These are phyloP conservation scores for Parathielavia hyrcaniae DNA, from an alignment of 495 filamentous ascomycete species.

Conservation along the genomic window DNA sequence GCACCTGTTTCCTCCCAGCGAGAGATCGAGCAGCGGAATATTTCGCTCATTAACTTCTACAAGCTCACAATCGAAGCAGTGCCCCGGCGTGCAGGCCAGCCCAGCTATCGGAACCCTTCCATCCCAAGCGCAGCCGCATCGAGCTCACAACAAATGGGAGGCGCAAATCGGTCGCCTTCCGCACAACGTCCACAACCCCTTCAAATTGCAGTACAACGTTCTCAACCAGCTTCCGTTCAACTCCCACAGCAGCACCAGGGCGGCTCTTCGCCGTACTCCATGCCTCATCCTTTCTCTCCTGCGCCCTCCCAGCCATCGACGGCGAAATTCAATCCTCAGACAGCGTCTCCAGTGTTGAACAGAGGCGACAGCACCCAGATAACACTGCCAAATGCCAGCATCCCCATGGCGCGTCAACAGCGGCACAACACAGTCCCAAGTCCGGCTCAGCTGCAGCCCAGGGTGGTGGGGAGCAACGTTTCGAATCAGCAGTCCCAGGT, in stretches of 20 bases:
- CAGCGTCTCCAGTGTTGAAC: background rate
- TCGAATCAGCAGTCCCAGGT: constrained; percentile 18
- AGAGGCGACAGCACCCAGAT: background rate
- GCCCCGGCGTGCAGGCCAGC: background rate
- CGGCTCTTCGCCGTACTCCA: background rate
- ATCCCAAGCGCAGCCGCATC: background rate
- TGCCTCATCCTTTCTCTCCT: background rate
- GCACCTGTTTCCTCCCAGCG: background rate
- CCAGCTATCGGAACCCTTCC: constrained; percentile 2
- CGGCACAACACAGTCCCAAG: background rate
- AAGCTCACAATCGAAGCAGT: background rate
- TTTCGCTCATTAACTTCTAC: constrained; percentile 12
- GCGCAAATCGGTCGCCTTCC: too few species aligned
- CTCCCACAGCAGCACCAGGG: constrained; percentile 2
- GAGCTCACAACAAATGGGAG: constrained; percentile 3
- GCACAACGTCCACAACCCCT: background rate
- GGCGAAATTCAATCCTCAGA: background rate
- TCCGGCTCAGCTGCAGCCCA: background rate
- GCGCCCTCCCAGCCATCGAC: background rate
- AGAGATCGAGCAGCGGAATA: constrained; percentile 17
- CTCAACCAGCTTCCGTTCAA: background rate
- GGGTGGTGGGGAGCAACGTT: background rate
- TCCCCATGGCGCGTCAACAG: background rate
- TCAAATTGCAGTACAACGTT: too few species aligned
- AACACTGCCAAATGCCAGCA: background rate